Base-by-base conservation (phyloP, 2,329 filamentous ascomycete genomes). In the Diaporthe longicolla region DNA sequence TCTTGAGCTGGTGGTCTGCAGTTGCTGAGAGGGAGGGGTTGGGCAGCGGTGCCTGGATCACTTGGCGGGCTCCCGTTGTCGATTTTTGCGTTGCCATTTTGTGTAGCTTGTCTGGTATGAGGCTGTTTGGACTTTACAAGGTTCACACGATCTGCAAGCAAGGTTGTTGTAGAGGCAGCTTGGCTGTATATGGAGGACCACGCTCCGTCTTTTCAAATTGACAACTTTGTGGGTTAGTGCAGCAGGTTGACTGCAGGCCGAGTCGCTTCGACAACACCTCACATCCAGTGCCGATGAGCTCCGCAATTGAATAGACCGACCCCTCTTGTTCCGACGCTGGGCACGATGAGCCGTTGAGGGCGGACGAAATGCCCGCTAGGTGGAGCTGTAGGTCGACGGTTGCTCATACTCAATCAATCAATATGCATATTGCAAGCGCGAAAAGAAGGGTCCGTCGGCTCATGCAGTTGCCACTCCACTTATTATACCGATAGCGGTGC, bases 21-120 rank as follows among this genome's bases (percentile, higher is more conserved):
- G 90, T 92, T 21, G 91, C 88, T 74, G 89, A 86, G 17, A 91
- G 82, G 2, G 88, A 89, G 7, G 89, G 89, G 77, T 91, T 91
- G 65, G 83, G 80, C 13, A 80, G 77, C 37, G 82, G 72, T 13
- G 70, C 40, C 24, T 76, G 61, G 17, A 76, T 45, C 21, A 48
- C 29, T n/a, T 75, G 32, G 21, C 50, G 73, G 74, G 72, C 79
- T 3, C 76, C 80, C 71, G 21, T 2, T 50, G 61, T 66, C 21
- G 61, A 50, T 19, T 50, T 21, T n/a, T 66, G 43, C 29, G 45
- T 5, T 66, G 63, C 45, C 26, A 26, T 66, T 35, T 29, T 66
- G 45, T 15, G 45, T 8, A 21, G 43, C 43, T n/a, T 21, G 43
- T 48, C 24, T 21, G 19, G 43, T 32, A 11, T 29, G 19, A 50